Evolutionary conservation across 1,284 basidiomycete genomes (phyloP).

Genomic region (Microstroma glucosiphilum): DNA sequence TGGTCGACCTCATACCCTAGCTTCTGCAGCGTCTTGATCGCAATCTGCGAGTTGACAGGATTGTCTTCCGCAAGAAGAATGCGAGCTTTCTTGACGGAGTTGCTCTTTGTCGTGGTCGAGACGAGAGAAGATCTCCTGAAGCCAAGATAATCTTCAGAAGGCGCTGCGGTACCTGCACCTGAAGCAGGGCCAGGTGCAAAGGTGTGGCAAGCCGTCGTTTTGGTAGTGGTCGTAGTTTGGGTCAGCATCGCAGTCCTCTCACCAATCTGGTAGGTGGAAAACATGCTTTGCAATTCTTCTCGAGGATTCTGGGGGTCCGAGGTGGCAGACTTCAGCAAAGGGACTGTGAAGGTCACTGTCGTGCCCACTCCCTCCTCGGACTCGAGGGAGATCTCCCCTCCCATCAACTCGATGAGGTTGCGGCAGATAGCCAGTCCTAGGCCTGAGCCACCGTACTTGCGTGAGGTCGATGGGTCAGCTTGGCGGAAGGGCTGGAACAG

Average conservation of each 20-base stretch:
- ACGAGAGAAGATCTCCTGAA: background rate
- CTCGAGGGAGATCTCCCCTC: conserved; percentile 34
- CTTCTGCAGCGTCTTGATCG: conserved; percentile 35
- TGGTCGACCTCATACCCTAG: conserved; percentile 34
- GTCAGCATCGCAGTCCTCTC: background rate
- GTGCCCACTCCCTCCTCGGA: conserved; percentile 40
- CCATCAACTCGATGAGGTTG: conserved; percentile 36
- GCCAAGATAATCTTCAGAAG: background rate
- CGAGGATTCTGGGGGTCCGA: background rate
- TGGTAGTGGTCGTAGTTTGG: background rate
- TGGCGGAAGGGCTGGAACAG: conserved; percentile 51
- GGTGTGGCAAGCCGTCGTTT: background rate
- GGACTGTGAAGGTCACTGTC: conserved; percentile 36
- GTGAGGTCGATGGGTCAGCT: conserved; percentile 37
- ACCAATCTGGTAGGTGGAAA: background rate
- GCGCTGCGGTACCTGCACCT: background rate
- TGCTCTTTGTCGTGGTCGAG: background rate
- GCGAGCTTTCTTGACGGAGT: conserved; percentile 4
- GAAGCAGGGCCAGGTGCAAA: background rate
- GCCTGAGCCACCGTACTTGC: conserved; percentile 38
- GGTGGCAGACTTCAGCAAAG: conserved; percentile 18
- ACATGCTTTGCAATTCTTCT: background rate
- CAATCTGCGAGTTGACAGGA: conserved; percentile 39
- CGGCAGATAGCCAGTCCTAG: conserved; percentile 39
- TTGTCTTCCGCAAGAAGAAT: conserved; percentile 45